These are phyloP conservation scores for Dipodascus geniculatus DNA, from an alignment of 805 yeast genomes.

Conservation along the genomic window DNA sequence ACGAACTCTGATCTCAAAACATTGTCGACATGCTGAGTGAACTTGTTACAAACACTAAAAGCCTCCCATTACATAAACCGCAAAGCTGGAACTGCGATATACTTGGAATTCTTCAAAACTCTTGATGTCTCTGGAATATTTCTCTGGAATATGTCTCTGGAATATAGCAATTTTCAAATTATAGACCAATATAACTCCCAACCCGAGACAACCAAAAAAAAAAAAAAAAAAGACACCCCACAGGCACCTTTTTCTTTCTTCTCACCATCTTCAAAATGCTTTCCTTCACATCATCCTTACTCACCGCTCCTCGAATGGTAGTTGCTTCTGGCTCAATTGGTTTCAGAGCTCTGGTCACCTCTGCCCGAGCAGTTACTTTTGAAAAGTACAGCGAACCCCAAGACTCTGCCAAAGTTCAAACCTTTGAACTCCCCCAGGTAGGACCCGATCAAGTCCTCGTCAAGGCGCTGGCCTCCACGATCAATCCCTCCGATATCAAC, in stretches of 20 bases:
- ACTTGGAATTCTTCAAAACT: too few species aligned
- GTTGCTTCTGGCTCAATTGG: background rate
- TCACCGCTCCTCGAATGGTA: background rate
- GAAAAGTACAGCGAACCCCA: constrained; percentile 47
- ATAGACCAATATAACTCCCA: too few species aligned
- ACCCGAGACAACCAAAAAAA: too few species aligned
- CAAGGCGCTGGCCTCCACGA: constrained; percentile 65
- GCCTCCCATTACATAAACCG: too few species aligned
- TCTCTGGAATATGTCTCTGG: too few species aligned
- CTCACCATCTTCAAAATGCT: background rate
- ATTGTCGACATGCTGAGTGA: too few species aligned
- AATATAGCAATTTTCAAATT: too few species aligned
- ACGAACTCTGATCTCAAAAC: too few species aligned
- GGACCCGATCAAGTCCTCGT: constrained; percentile 37
- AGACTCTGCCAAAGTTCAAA: constrained; percentile 26
- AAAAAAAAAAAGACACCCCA: too few species aligned
- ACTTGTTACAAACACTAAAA: too few species aligned
- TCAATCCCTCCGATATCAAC: constrained; percentile 83
- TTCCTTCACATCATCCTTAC: background rate
- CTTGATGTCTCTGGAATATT: too few species aligned
- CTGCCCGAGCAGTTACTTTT: constrained; percentile 55
- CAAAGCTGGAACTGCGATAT: too few species aligned
- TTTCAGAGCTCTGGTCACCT: background rate
- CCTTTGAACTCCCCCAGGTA: constrained; percentile 26
- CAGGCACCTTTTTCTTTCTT: background rate